Percentiles rank a stretch among this genome's conserved stretches.
Evolutionary conservation across 805 yeast species (phyloP).

Genomic region (Wickerhamomyces mucosus): DNA sequence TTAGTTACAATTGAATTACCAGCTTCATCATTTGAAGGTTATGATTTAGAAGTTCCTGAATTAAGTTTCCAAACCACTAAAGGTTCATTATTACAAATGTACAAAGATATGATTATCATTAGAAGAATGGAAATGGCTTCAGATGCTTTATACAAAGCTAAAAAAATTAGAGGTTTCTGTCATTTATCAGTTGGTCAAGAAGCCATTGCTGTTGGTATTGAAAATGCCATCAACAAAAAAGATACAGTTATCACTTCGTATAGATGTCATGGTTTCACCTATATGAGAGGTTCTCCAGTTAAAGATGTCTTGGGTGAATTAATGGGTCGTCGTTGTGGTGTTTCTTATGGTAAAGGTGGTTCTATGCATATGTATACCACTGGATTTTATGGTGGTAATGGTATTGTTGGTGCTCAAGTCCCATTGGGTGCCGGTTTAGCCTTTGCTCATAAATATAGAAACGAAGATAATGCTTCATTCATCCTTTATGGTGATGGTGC

Average conservation of each 20-base stretch:
- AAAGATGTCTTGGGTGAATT: conserved; percentile 87
- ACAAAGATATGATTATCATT: conserved; percentile 88
- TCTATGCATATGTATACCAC: conserved; percentile 98
- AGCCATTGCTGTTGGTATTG: conserved; percentile 98
- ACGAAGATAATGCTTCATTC: conserved; percentile 73
- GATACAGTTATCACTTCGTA: conserved; percentile 94
- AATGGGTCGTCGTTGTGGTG: conserved; percentile 95
- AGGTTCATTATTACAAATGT: conserved; percentile 78
- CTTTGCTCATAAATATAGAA: conserved; percentile 94
- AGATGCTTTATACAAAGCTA: conserved; percentile 96
- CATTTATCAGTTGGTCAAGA: conserved; percentile 98
- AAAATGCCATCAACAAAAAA: conserved; percentile 75
- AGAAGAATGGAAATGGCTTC: conserved; percentile 99
- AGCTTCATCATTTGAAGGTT: conserved; percentile 76
- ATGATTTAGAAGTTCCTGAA: conserved; percentile 67
- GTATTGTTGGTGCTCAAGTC: conserved; percentile 99
- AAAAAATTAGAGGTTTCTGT: conserved; percentile 98
- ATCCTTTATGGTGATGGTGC: conserved; percentile 98
- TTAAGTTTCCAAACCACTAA: conserved; percentile 72
- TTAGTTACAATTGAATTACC: conserved; percentile 53
- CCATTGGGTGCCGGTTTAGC: conserved; percentile 97
- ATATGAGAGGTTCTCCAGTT: conserved; percentile 91
- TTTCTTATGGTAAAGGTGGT: conserved; percentile 97
- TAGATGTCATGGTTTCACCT: conserved; percentile 98
- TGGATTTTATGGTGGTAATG: conserved; percentile 98